A percentile compares a stretch with the other conserved stretches of the same genome.
These are phyloP conservation scores for Kodamaea hsintzibuensis DNA, from an alignment of 805 yeast genomes.

Conservation along the genomic window DNA sequence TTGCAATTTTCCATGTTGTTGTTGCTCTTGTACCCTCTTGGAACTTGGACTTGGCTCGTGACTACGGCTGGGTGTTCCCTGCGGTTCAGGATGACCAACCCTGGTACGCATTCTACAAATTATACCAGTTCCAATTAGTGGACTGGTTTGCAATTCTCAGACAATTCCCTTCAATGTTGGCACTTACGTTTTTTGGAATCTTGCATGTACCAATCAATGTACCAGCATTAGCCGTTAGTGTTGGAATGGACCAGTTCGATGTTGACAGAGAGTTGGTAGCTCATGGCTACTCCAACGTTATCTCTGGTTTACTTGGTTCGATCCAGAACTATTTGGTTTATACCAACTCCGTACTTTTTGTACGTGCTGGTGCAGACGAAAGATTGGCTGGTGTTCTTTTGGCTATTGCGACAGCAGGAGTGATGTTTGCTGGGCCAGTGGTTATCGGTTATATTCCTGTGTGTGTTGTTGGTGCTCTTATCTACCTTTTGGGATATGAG, in stretches of 20 bases:
- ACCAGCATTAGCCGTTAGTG: constrained; percentile 92
- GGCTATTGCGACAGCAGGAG: constrained; percentile 74
- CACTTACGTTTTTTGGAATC: constrained; percentile 92
- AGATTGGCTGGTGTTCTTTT: constrained; percentile 87
- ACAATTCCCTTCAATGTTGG: constrained; percentile 91
- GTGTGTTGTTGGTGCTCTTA: constrained; percentile 92
- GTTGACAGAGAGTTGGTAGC: constrained; percentile 93
- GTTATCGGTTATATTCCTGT: constrained; percentile 94
- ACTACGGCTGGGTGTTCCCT: constrained; percentile 81
- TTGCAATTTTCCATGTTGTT: constrained; percentile 66
- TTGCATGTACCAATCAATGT: constrained; percentile 97
- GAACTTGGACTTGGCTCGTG: constrained; percentile 61
- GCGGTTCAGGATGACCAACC: constrained; percentile 66
- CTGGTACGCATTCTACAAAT: constrained; percentile 86
- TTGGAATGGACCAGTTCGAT: constrained; percentile 81
- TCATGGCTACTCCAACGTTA: constrained; percentile 86
- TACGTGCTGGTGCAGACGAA: constrained; percentile 92
- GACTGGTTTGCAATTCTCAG: constrained; percentile 68
- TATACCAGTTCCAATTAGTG: constrained; percentile 70
- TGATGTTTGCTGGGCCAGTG: constrained; percentile 87
- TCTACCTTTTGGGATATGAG: constrained; percentile 89
- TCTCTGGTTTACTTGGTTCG: constrained; percentile 83
- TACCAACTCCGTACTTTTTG: constrained; percentile 88
- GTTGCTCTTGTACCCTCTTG: constrained; percentile 67
- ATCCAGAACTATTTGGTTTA: constrained; percentile 94